phyloP scores from a whole-genome alignment of 75 land plant species.

The Selaginella moellendorffii region DNA sequence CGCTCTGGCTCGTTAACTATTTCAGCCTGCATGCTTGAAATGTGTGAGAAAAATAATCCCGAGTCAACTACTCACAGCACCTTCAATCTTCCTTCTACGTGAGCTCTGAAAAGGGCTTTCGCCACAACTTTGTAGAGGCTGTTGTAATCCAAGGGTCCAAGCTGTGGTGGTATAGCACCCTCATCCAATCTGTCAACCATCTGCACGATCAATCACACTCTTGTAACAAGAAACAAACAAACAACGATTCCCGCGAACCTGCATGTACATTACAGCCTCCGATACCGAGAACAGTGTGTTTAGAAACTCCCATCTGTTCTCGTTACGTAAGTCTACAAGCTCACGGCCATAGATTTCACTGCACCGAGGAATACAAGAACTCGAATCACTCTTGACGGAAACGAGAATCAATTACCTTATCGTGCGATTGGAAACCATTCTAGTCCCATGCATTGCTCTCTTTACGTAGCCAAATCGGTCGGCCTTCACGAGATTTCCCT shows the following conservation, averaged over 20 bases:
- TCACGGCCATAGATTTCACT: slow-evolving; percentile 97
- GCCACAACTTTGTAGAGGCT: slow-evolving; percentile 84
- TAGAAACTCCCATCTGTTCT: slow-evolving; percentile 87
- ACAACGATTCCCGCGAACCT: no score
- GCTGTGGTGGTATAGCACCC: slow-evolving; percentile 54
- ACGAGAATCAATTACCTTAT: slow-evolving; percentile 64
- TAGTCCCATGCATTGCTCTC: slow-evolving; percentile 96
- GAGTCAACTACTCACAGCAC: slow-evolving; percentile 27
- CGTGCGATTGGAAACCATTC: slow-evolving; percentile 66
- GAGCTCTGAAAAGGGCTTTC: slow-evolving; percentile 87
- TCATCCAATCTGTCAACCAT: slow-evolving; percentile 93
- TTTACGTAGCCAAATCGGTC: slow-evolving; percentile 97
- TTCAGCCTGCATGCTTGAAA: slow-evolving; percentile 59
- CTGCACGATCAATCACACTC: slow-evolving; percentile 41
- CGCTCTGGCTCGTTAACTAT: slow-evolving; percentile 83
- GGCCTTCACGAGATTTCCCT: slow-evolving; percentile 89
- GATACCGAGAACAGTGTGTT: slow-evolving; percentile 94
- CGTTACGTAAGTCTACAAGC: slow-evolving; percentile 85
- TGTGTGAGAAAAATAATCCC: slow-evolving; percentile 19
- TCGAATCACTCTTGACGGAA: not conserved
- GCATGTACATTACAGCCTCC: slow-evolving; percentile 92
- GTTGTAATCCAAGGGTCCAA: slow-evolving; percentile 69
- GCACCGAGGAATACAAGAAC: slow-evolving; percentile 11
- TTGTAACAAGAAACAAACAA: no score
- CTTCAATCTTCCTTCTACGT: slow-evolving; percentile 96